Conservation (phyloP, 345 rosid species). For the Diplotaxis tenuifolia region DNA sequence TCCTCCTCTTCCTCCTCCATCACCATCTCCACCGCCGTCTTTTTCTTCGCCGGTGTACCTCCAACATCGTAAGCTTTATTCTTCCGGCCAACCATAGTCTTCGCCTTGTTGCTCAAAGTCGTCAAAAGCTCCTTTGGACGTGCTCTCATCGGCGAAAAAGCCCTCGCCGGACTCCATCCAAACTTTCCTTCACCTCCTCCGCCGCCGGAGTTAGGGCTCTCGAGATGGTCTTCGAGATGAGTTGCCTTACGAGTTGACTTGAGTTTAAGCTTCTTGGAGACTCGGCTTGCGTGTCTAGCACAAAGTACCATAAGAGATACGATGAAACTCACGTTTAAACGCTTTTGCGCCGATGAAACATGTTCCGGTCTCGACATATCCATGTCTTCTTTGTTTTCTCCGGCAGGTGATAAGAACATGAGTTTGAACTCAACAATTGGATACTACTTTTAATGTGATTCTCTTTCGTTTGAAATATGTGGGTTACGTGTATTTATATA, state of each 20-base stretch:
- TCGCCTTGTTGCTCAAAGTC: slow-evolving; percentile 58
- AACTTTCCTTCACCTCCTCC: not conserved
- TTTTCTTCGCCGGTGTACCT: slow-evolving; percentile 20
- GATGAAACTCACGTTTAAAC: slow-evolving; percentile 38
- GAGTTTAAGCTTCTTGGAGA: slow-evolving; percentile 49
- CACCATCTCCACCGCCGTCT: slow-evolving; percentile 14
- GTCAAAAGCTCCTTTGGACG: slow-evolving; percentile 51
- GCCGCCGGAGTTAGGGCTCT: slow-evolving; percentile 13
- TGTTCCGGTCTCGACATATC: slow-evolving; percentile 30
- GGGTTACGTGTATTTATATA: slow-evolving; percentile 24
- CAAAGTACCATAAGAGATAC: slow-evolving; percentile 52
- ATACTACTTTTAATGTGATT: not conserved
- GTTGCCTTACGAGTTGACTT: slow-evolving; percentile 23
- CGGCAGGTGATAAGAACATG: not conserved
- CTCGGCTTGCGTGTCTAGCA: slow-evolving; percentile 55
- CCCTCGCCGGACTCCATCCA: slow-evolving; percentile 35
- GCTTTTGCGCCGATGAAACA: slow-evolving; percentile 41
- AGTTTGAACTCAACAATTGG: slow-evolving; percentile 2
- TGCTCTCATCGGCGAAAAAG: slow-evolving; percentile 36
- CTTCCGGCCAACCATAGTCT: slow-evolving; percentile 45
- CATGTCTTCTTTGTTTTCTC: slow-evolving; percentile 22
- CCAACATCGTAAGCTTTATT: slow-evolving; percentile 22
- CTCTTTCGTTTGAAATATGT: slow-evolving; percentile 10
- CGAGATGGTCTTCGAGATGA: slow-evolving; percentile 29
- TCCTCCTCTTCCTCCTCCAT: slow-evolving; percentile 53